Conservation (phyloP, 2,329 filamentous ascomycete species). For the Drechslerella stenobrocha region DNA sequence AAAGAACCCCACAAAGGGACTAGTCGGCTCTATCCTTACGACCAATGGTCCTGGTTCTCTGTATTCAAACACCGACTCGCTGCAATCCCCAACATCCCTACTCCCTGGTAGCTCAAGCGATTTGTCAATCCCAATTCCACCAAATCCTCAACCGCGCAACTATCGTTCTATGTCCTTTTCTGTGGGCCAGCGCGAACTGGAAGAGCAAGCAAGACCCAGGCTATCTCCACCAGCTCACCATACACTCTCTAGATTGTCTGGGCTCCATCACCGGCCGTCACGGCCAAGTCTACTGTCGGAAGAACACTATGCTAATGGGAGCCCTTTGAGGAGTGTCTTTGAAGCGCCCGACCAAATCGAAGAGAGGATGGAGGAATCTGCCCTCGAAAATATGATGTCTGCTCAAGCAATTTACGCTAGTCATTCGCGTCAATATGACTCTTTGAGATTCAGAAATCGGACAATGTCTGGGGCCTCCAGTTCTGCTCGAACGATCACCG, state of each 20-base stretch:
- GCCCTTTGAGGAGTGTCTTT: slow-evolving; percentile 60
- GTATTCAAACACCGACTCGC: slow-evolving; percentile 60
- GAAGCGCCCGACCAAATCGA: slow-evolving; percentile 68
- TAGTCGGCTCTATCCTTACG: slow-evolving; percentile 54
- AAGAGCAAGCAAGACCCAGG: slow-evolving; percentile 57
- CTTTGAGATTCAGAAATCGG: slow-evolving; percentile 53
- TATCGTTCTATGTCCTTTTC: slow-evolving; percentile 97
- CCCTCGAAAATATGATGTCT: slow-evolving; percentile 65
- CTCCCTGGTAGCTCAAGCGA: slow-evolving; percentile 60
- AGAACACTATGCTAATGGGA: slow-evolving; percentile 65
- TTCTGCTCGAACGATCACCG: slow-evolving; percentile 44
- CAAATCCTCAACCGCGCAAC: slow-evolving; percentile 87
- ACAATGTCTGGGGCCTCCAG: slow-evolving; percentile 52
- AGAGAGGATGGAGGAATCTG: slow-evolving; percentile 62
- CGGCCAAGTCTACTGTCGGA: slow-evolving; percentile 75
- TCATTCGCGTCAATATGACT: slow-evolving; percentile 55
- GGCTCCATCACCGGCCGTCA: slow-evolving; percentile 78
- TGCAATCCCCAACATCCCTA: slow-evolving; percentile 59
- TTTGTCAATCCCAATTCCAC: slow-evolving; percentile 82
- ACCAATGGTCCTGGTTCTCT: slow-evolving; percentile 69
- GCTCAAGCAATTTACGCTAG: slow-evolving; percentile 61
- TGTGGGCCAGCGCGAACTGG: slow-evolving; percentile 81
- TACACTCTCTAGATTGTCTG: slow-evolving; percentile 63
- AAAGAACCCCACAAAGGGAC: slow-evolving; percentile 68
- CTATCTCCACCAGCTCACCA: slow-evolving; percentile 59